Evolutionary conservation across 2,329 filamentous ascomycete genomes (phyloP).

Genomic region (Chaetothyriales sp.): DNA sequence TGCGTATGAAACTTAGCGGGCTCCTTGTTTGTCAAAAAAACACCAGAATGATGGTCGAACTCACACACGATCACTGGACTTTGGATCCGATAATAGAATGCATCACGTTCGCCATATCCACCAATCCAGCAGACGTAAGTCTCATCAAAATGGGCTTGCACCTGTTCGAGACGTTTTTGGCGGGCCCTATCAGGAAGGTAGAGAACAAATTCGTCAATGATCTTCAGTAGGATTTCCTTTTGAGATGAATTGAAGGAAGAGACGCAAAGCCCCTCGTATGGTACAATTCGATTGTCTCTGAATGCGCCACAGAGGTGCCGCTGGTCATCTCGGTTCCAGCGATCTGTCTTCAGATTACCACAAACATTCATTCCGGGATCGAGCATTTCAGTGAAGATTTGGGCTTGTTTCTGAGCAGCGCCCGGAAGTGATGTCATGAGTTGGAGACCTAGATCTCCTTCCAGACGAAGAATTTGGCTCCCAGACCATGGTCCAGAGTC

Average conservation of each 20-base stretch:
- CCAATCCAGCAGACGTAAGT: conserved; percentile 75
- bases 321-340: conserved; percentile 73
- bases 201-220: conserved; percentile 52
- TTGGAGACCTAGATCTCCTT: conserved; percentile 50
- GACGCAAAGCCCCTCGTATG: conserved; percentile 55
- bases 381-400: conserved; percentile 45
- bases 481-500: conserved; percentile 50
- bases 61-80: conserved; percentile 61
- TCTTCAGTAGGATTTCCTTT: conserved; percentile 41
- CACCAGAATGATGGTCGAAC: conserved; percentile 68
- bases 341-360: conserved; percentile 28
- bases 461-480: conserved; percentile 50
- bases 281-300: conserved; percentile 63
- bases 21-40: conserved; percentile 59
- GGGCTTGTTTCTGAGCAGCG: conserved; percentile 37
- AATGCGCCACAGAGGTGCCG: conserved; percentile 65
- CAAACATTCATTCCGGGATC: conserved; percentile 45
- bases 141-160: conserved; percentile 47
- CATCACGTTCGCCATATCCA: conserved; percentile 47
- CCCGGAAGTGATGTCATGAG: conserved; percentile 52
- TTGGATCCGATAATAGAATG: conserved; percentile 68
- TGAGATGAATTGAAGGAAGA: conserved; percentile 36
- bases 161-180: conserved; percentile 40
- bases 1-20: conserved; percentile 71
- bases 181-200: conserved; percentile 51